Conservation (phyloP, 164 flowering plant genomes). For the Vitis rotundifolia region DNA sequence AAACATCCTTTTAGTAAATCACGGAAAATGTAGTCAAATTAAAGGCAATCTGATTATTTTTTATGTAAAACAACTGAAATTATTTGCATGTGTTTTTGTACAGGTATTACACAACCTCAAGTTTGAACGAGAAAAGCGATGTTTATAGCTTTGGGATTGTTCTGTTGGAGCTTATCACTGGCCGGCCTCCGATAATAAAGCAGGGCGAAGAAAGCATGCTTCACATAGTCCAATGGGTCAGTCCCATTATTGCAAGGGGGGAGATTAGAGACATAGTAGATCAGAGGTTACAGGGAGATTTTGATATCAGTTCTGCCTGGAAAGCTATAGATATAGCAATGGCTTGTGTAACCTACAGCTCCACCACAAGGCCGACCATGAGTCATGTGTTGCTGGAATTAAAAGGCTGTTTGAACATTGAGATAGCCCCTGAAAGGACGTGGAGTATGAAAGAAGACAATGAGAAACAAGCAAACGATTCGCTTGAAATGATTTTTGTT, state of each 20-base stretch:
- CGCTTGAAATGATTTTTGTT: too few species aligned
- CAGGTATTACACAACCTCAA: constrained; percentile 30
- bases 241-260: constrained; percentile 28
- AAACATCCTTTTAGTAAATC: too few species aligned
- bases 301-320: constrained; percentile 36
- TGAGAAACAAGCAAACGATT: too few species aligned
- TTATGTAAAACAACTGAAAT: too few species aligned
- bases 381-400: constrained; percentile 28
- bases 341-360: constrained; percentile 31
- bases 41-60: too few species aligned
- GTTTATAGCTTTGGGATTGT: constrained; percentile 60
- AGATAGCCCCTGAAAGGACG: neutral
- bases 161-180: constrained; percentile 47
- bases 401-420: constrained; percentile 31
- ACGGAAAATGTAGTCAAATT: too few species aligned
- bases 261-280: constrained; percentile 40
- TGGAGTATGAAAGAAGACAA: too few species aligned
- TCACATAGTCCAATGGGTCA: constrained; percentile 37
- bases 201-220: constrained; percentile 10
- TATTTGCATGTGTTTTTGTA: neutral
- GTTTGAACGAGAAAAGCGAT: constrained; percentile 52
- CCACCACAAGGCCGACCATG: constrained; percentile 41
- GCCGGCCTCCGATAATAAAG: constrained; percentile 20
- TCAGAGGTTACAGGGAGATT: constrained; percentile 33
- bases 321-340: constrained; percentile 47